phyloP scores from a whole-genome alignment of 73 alveolate species.

The Paramecium primaurelia region DNA sequence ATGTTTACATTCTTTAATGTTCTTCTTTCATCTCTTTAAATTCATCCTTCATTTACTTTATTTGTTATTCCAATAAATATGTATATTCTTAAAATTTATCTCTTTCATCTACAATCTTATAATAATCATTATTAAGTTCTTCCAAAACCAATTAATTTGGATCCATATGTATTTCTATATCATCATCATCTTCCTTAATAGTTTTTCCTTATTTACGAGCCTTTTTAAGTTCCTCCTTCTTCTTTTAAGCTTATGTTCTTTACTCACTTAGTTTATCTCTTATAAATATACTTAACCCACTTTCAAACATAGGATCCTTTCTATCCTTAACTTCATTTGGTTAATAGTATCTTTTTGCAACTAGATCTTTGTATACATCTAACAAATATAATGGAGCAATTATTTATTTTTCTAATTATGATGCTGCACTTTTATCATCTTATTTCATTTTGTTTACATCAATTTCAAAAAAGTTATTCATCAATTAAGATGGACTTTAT shows the following conservation, averaged over 20 bases:
- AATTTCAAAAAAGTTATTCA: conserved; percentile 7
- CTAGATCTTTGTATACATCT: conserved; percentile 17
- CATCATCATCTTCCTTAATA: background rate
- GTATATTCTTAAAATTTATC: background rate
- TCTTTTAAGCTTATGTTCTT: background rate
- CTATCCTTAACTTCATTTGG: conserved; percentile 39
- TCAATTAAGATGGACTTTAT: background rate
- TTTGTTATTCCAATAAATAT: background rate
- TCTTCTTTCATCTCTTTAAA: background rate
- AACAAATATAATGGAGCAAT: conserved; percentile 36
- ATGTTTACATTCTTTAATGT: conserved; percentile 14
- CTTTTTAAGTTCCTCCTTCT: background rate
- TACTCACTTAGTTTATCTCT: conserved; percentile 19
- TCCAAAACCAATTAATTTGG: background rate
- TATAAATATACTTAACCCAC: conserved; percentile 15
- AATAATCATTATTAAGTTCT: background rate
- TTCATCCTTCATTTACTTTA: conserved; percentile 19
- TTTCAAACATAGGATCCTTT: conserved; percentile 41
- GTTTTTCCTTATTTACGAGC: conserved; percentile 4
- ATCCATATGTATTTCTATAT: background rate
- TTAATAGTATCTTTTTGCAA: conserved; percentile 5
- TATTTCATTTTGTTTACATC: background rate
- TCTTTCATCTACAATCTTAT: background rate
- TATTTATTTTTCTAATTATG: background rate
- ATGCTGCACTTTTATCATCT: background rate